Conservation (phyloP, 208 protist species). For the Lotmaria passim region DNA sequence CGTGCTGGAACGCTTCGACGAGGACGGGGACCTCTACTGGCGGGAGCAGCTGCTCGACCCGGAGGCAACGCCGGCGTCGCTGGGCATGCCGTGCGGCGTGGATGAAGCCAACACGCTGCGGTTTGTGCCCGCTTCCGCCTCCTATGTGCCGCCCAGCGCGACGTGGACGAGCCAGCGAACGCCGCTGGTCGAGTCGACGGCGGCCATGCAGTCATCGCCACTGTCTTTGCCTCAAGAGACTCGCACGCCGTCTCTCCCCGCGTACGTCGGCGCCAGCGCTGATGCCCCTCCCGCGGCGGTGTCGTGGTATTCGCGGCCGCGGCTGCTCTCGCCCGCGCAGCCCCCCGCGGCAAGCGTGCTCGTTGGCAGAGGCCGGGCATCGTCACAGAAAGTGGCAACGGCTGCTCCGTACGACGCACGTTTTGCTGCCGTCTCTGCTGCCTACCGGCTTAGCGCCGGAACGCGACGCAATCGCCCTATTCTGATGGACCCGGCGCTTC, state of each 20-base stretch:
- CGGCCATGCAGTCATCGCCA: constrained; percentile 3
- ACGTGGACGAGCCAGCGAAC: background rate
- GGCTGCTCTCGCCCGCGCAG: constrained; percentile 16
- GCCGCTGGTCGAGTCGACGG: constrained; percentile 16
- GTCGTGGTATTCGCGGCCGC: constrained; percentile 28
- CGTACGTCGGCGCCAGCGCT: constrained; percentile 5
- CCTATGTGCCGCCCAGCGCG: constrained; percentile 3
- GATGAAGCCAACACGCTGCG: constrained; percentile 40
- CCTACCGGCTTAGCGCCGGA: background rate
- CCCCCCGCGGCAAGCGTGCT: background rate
- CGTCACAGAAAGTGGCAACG: background rate
- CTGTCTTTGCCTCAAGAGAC: background rate
- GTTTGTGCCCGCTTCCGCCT: constrained; percentile 22
- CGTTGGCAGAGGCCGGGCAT: background rate
- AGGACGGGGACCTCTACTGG: constrained; percentile 48
- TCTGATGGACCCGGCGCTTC: constrained; percentile 29
- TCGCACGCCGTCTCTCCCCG: constrained; percentile 20
- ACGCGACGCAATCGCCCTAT: constrained; percentile 34
- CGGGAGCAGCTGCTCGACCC: constrained; percentile 21
- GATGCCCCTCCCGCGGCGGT: background rate
- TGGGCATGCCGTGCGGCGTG: constrained; percentile 49
- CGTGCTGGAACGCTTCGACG: constrained; percentile 37
- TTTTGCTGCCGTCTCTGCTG: background rate
- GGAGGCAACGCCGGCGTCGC: constrained; percentile 26
- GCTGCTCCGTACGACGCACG: background rate